A percentile compares a stretch with the other conserved stretches of the same genome.
phyloP scores from a whole-genome alignment of 352 stramenopile species.

The Phytophthora cryptogea region DNA sequence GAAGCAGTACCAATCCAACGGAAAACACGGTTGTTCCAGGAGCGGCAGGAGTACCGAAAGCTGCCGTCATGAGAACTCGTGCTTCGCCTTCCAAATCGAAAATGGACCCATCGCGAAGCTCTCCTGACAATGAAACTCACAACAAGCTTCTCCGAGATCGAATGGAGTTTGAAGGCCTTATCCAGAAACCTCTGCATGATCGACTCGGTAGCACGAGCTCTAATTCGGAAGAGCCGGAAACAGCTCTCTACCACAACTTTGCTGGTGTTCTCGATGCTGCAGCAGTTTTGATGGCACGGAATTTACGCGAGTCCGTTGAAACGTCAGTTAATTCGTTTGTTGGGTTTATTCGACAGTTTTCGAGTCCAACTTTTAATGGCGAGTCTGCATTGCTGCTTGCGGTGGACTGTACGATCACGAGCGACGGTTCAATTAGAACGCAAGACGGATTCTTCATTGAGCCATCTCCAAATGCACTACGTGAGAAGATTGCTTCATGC shows the following conservation, averaged over 20 bases:
- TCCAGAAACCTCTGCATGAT: constrained; percentile 22
- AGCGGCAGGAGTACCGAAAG: constrained; percentile 20
- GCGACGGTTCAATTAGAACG: constrained; percentile 18
- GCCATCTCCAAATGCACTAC: constrained; percentile 50
- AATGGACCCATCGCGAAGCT: constrained; percentile 4
- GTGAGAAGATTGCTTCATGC: constrained; percentile 70
- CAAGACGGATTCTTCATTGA: constrained; percentile 67
- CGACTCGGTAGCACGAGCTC: constrained; percentile 8
- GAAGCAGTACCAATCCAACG: constrained; percentile 13
- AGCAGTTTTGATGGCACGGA: constrained; percentile 90
- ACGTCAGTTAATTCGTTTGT: constrained; percentile 77
- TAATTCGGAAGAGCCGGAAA: constrained; percentile 45
- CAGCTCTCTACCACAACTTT: constrained; percentile 54
- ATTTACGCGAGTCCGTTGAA: constrained; percentile 87
- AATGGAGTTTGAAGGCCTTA: constrained; percentile 60
- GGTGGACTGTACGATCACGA: constrained; percentile 49
- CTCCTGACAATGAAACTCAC: constrained; percentile 28
- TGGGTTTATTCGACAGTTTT: constrained; percentile 79
- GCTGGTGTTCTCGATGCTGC: constrained; percentile 80
- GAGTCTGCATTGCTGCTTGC: constrained; percentile 68
- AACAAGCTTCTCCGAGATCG: constrained; percentile 47
- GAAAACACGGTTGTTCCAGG: constrained; percentile 27
- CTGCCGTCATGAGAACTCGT: constrained; percentile 2
- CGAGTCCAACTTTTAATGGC: constrained; percentile 46
- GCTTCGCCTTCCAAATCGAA: constrained; percentile 32